Base-by-base conservation (phyloP, 352 stramenopile genomes). In the Phytophthora litchii region DNA sequence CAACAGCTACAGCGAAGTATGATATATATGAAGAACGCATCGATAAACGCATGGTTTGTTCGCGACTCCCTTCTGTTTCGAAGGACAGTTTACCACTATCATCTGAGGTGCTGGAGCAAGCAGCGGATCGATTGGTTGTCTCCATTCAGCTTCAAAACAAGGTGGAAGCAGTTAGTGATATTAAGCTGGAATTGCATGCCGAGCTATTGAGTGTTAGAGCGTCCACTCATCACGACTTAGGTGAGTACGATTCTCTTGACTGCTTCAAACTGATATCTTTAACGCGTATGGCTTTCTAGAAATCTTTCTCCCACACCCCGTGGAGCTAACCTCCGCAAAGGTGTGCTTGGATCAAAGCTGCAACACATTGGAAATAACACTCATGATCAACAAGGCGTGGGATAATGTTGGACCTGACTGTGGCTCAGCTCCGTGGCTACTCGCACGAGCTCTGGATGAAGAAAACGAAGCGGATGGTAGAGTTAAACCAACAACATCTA, bases 281-380 rank as follows among this genome's bases (percentile, higher is more conserved):
- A 51, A 38, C 27, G 2, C 8, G 10, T 34, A 34, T 34, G 29
- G 10, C 29, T 34, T 13, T 54, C 1, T 34, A 87, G 72, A 58
- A 20, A 66, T 86, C 11, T 91, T 83, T 46, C 70, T 94, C 13
- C 85, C 85, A 27, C 92, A 86, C 44, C 85, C 83, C 7, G 70
- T 94, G 9, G 23, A 67, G 7, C 29, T 76, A 9, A 52, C 60
- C 1, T 65, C 68, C 7, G 57, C 70, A n/a, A 63, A 37, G 3
- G 79, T 83, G 27, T 58, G 60, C 13, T 67, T 91, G 4, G 41
- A 80, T 54, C 58, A 43, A 9, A 37, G 27, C 27, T 42, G 43
- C 3, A 87, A 88, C 31, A 61, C 20, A 1, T 35, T 94, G 46
- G 53, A 68, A 5, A 43, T 92, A 16, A 52, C 44, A 4, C 14